These are phyloP conservation scores for Fremontodendron californicum DNA, from an alignment of 345 rosid genomes.

Conservation along the genomic window DNA sequence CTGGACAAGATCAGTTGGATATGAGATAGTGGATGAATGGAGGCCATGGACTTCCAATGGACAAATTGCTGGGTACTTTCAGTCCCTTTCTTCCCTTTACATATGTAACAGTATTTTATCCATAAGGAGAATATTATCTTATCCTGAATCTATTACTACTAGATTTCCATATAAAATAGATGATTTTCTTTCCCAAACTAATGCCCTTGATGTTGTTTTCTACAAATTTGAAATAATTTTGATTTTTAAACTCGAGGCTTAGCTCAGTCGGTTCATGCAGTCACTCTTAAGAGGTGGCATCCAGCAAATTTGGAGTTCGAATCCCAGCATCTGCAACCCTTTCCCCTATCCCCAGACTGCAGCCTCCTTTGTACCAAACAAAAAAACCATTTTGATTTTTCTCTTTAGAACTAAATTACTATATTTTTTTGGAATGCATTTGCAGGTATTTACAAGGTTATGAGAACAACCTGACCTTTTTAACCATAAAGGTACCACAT, in stretches of 20 bases:
- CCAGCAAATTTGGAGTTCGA: too few species aligned
- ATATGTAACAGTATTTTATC: background rate
- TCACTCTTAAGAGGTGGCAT: too few species aligned
- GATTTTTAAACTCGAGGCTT: too few species aligned
- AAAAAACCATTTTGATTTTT: background rate
- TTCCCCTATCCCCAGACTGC: too few species aligned
- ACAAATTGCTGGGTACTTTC: conserved; percentile 64
- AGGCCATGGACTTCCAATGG: conserved; percentile 68
- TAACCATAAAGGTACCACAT: conserved; percentile 68
- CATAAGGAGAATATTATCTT: background rate
- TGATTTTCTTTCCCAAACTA: background rate
- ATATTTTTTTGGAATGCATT: background rate
- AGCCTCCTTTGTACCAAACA: too few species aligned
- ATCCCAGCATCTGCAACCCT: too few species aligned
- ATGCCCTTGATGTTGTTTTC: background rate
- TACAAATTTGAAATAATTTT: background rate
- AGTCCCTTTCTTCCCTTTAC: background rate
- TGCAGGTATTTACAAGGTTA: conserved; percentile 69
- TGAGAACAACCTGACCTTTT: conserved; percentile 68
- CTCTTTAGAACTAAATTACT: background rate
- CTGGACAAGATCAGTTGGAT: conserved; percentile 83
- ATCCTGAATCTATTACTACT: background rate
- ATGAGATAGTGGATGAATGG: conserved; percentile 71
- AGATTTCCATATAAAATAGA: background rate
- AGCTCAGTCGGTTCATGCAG: too few species aligned